Percentiles rank a stretch among this genome's conserved stretches.
phyloP scores from a whole-genome alignment of 2,329 filamentous ascomycete genomes.

The Aspergillus clavatus region DNA sequence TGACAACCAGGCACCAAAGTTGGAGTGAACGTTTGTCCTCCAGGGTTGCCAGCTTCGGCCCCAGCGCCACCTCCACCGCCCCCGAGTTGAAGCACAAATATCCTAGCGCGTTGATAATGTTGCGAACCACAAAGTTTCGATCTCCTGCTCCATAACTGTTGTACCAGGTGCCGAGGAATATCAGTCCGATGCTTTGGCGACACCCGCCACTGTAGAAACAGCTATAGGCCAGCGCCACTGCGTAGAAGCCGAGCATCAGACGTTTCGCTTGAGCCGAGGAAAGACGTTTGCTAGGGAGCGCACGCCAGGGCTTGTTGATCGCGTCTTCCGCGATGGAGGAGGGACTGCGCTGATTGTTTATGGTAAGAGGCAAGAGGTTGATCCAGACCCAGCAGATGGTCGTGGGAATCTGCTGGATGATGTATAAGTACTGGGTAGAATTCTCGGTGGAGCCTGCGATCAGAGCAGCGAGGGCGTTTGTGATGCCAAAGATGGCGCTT shows the following conservation, averaged over 20 bases:
- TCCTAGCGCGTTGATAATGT: neutral
- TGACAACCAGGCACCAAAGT: slow-evolving; percentile 12
- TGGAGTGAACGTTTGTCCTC: neutral
- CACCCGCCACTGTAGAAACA: slow-evolving; percentile 4
- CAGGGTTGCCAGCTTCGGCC: neutral
- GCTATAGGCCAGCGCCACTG: slow-evolving; percentile 1
- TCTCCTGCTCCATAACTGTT: neutral
- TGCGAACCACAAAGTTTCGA: neutral
- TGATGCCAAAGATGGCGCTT: slow-evolving; percentile 1
- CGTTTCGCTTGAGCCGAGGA: slow-evolving; percentile 10
- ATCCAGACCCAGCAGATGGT: slow-evolving; percentile 15
- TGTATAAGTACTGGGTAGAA: neutral
- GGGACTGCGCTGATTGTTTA: slow-evolving; percentile 37
- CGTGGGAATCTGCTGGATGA: neutral
- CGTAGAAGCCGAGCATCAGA: slow-evolving; percentile 10
- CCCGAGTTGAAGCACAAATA: slow-evolving; percentile 1
- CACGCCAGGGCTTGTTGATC: slow-evolving; percentile 40
- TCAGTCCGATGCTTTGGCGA: neutral
- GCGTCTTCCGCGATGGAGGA: slow-evolving; percentile 35
- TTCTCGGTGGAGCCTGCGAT: neutral
- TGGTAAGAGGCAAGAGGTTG: slow-evolving; percentile 31
- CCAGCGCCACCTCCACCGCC: neutral
- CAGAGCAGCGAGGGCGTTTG: neutral
- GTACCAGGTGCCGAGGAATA: neutral
- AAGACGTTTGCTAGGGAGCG: slow-evolving; percentile 24